Evolutionary conservation across 2,329 filamentous ascomycete genomes (phyloP), one percentile per base, ranked within the genome.

Genomic region (Calcarisporium arbuscula): DNA sequence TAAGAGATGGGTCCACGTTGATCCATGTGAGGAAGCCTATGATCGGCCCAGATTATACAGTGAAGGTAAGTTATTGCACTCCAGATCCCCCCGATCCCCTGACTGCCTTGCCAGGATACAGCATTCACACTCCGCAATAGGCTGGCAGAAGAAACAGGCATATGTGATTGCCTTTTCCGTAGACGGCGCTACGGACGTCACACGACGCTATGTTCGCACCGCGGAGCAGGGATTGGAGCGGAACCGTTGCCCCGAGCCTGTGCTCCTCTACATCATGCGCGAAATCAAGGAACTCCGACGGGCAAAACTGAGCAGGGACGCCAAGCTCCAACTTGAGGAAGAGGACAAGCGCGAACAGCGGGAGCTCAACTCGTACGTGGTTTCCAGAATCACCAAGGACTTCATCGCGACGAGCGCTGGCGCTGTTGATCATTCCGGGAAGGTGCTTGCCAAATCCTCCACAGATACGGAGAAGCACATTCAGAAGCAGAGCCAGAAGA

Each of bases 121-220:
- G n/a, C n/a, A n/a, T n/a, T n/a, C n/a, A n/a, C n/a, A n/a, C n/a
- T n/a, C n/a, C n/a, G n/a, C n/a, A n/a, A n/a, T n/a, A 61, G 90
- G 89, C 40, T 98, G 92, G 92, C 80, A 83, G 47, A 92, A 92
- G 69, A 94, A 92, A 67, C 85, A 96, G 68, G 89, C 87, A 1
- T 98, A 98, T 64, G 95, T 89, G 65, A 81, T 98, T 41, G 92
- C 90, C 33, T 98, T 98, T 57, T 94, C 88, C 10, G 88, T 86
- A 38, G 92, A 98, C 42, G 92, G 78, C 15, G 75, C 76, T 11
- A 77, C 77, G 20, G 77, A 82, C 51, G 76, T 82, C 20, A 81
- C 79, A 16, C 65, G 77, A 25, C 69, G 77, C 48, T 82, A 84
- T 40, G 78, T 82, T 9, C 83, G 84, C 48, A 85, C 86, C 60